Evolutionary conservation across 2,329 filamentous ascomycete genomes (phyloP), one percentile per base, ranked within the genome.

Genomic region (Atkinsonella texensis): DNA sequence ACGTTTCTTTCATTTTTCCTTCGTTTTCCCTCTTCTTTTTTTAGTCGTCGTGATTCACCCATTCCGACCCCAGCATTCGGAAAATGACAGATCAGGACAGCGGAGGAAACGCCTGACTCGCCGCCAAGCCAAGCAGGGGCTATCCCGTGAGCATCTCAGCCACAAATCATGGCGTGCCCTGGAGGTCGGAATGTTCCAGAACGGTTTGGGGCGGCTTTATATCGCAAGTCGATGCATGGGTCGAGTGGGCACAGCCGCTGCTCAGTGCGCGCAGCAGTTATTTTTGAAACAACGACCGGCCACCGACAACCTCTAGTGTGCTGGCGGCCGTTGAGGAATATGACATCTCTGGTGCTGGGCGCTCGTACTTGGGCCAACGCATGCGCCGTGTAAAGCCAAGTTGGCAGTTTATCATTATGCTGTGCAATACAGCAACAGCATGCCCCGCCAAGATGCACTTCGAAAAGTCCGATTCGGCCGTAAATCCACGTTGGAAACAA

Each of bases 391-490:
- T 28, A 1, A 6, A 28, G 4, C 4, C 28, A 28, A 28, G 28
- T 28, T 28, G 28, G 5, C 28, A 28, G 7, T 28, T 7, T 28
- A 6, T 8, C 35, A 38, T 4, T 38, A 15, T 15, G 35, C 8
- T 35, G 5, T 5, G 6, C 28, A 33, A 17, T 35, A 5, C 13
- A n/a, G n/a, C n/a, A n/a, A n/a, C n/a, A 35, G 12, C 17, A n/a
- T 43, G 12, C 48, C 17, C 32, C 32, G 32, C 31, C 18, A 17
- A 13, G n/a, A 23, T 28, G 35, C 44, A 12, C 41, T 44, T 18
- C n/a, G 38, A 15, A 13, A 40, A 23, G 13, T 46, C 41, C 51
- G 51, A 49, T 47, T 50, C 47, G 43, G 47, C 51, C 43, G 47
- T 38, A 23, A 40, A n/a, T 13, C 10, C 15, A 46, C 10, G 33